Percentiles rank a stretch among this genome's conserved stretches.
Conservation (phyloP, 2,329 filamentous ascomycete genomes). For the Sporothrix variecibatus region DNA sequence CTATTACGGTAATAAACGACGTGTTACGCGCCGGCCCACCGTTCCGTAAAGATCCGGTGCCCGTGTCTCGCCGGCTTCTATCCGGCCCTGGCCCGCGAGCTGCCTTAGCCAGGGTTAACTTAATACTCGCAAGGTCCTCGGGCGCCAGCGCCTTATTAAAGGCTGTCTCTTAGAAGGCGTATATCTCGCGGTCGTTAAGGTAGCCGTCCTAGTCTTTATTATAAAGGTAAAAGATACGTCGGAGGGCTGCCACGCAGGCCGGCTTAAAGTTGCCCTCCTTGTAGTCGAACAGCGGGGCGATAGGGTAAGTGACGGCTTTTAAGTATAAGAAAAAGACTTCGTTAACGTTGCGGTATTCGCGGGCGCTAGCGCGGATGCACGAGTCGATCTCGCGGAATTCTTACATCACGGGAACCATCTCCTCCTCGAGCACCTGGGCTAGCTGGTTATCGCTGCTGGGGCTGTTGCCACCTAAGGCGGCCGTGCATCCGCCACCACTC, state of each 20-base stretch:
- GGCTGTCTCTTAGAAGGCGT: constrained; percentile 86
- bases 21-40: background rate
- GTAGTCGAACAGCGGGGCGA: constrained; percentile 93
- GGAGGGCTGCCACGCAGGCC: constrained; percentile 80
- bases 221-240: constrained; percentile 90
- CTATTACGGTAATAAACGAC: constrained; percentile 20
- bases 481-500: background rate
- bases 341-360: constrained; percentile 91
- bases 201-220: constrained; percentile 96
- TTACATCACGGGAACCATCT: constrained; percentile 97
- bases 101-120: constrained; percentile 74
- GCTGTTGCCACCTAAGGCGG: constrained; percentile 15
- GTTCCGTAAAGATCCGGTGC: background rate
- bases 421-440: constrained; percentile 86
- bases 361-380: constrained; percentile 90
- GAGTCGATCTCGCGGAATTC: constrained; percentile 99
- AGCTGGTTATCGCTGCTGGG: constrained; percentile 61
- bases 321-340: constrained; percentile 98
- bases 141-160: constrained; percentile 83
- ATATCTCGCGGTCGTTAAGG: constrained; percentile 84
- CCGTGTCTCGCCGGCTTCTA: constrained; percentile 65
- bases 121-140: constrained; percentile 88
- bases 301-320: constrained; percentile 95
- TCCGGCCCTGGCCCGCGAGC: constrained; percentile 61
- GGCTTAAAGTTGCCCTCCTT: constrained; percentile 90